Base-by-base conservation (phyloP, 2,329 filamentous ascomycete species). In the Clonostachys sp. region DNA sequence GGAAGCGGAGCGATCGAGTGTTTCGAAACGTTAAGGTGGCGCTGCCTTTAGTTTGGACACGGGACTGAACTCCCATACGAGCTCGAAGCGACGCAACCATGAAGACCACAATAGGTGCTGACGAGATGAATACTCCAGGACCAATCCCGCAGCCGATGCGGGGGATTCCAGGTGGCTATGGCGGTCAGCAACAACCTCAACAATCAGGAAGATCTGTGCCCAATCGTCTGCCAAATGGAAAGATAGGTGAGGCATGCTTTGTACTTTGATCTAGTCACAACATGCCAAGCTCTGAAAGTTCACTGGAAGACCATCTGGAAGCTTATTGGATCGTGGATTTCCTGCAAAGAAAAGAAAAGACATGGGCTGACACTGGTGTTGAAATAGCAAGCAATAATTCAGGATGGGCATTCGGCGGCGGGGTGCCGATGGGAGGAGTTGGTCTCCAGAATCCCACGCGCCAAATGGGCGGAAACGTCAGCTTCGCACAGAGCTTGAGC, bases 401-500 rank as follows among this genome's bases (percentile, higher is more conserved):
- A 50, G 78, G 78, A 51, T 86, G 83, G 82, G 77, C 77, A 12
- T 85, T 85, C 66, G 78, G 80, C 51, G 76, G 75, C 48, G 78
- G 73, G 55, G 72, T 83, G 57, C 80, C 81, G 24, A 83, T 86
- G 77, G 75, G 79, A 49, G 68, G 69, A 56, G 73, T 73, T 57
- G 71, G 71, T 41, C 69, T 82, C 48, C 78, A 74, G 58, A 80
- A 73, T 53, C 70, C 73, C 44, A 64, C 70, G 47, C 72, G 78
- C 59, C 75, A 81, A 67, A 65, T 81, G 58, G 73, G 75, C 52
- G 72, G 80, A 56, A 82, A 77, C 62, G 70, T 82, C 50, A 86
- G 81, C 64, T 86, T 86, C 65, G 81, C 82, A 44, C 82, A 86
- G 62, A 85, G 80, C 60, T 68, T 86, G 58, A 77, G 75, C 58